Evolutionary conservation across 139 green algal genomes (phyloP).

Genomic region (Trebouxia sp.): DNA sequence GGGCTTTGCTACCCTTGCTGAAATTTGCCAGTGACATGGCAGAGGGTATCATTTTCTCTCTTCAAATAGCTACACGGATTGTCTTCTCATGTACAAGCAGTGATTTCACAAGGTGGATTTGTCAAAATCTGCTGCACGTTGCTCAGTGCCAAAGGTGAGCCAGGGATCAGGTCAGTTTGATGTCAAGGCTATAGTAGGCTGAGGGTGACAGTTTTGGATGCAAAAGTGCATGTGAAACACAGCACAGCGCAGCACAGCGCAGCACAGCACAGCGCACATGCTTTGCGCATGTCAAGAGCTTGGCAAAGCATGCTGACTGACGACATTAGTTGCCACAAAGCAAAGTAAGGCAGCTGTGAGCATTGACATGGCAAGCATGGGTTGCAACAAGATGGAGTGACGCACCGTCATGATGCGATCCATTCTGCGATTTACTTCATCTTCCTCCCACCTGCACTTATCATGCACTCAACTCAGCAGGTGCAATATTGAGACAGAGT

Average conservation of each 20-base stretch:
- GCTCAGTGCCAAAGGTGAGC: too few species aligned
- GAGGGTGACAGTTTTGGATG: too few species aligned
- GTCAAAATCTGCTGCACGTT: too few species aligned
- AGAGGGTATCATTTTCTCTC: background rate
- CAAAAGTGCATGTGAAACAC: too few species aligned
- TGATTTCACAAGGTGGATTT: too few species aligned
- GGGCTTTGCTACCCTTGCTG: too few species aligned
- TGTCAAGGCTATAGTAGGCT: too few species aligned
- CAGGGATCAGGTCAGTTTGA: too few species aligned
- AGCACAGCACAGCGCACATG: background rate
- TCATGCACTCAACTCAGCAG: background rate
- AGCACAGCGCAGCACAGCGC: background rate
- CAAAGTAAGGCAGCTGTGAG: too few species aligned
- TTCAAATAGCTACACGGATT: too few species aligned
- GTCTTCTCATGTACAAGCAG: too few species aligned
- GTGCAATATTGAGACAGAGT: background rate
- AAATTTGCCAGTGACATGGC: background rate
- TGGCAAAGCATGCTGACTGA: background rate
- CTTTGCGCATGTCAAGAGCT: background rate
- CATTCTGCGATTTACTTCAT: conserved; percentile 24
- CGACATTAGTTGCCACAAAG: too few species aligned
- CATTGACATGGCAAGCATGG: background rate
- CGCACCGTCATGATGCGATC: background rate
- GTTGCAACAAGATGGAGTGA: background rate
- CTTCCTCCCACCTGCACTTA: conserved; percentile 11